These are phyloP conservation scores for Aspergillus saccharolyticus DNA, from an alignment of 495 filamentous ascomycete species.

Conservation along the genomic window DNA sequence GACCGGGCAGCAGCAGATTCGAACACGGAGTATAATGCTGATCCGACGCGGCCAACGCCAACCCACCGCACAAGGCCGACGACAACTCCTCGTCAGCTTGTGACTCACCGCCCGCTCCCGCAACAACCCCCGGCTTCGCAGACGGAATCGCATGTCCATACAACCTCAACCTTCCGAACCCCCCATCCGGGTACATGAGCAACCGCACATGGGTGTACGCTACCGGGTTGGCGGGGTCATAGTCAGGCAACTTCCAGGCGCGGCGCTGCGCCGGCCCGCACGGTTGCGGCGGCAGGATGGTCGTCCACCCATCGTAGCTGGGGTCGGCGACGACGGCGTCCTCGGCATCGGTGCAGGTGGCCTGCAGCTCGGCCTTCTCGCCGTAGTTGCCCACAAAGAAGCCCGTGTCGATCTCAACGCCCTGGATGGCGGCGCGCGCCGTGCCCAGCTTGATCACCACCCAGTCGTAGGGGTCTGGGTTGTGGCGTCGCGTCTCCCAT, in stretches of 20 bases:
- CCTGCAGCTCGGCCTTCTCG: conserved; percentile 77
- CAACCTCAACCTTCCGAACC: conserved; percentile 81
- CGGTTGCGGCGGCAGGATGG: conserved; percentile 62
- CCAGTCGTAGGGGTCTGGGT: conserved; percentile 74
- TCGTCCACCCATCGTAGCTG: conserved; percentile 60
- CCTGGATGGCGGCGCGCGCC: conserved; percentile 66
- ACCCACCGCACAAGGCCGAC: conserved; percentile 73
- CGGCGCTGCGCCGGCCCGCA: conserved; percentile 75
- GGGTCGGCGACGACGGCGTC: conserved; percentile 56
- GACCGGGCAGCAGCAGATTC: conserved; percentile 78
- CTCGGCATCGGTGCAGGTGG: conserved; percentile 55
- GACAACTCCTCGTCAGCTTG: conserved; percentile 73
- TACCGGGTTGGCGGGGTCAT: conserved; percentile 45
- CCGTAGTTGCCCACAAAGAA: conserved; percentile 88
- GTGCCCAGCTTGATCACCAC: conserved; percentile 78
- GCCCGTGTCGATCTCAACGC: conserved; percentile 81
- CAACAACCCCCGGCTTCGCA: too few relatives aligned
- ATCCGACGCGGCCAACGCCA: conserved; percentile 72
- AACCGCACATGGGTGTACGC: conserved; percentile 81
- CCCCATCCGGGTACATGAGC: conserved; percentile 90
- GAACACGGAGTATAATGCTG: conserved; percentile 81
- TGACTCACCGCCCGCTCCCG: conserved; percentile 14
- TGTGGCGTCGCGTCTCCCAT: conserved; percentile 91
- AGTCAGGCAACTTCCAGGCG: conserved; percentile 63
- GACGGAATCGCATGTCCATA: conserved; percentile 64